These are phyloP conservation scores for Daldinia decipiens DNA, from an alignment of 495 filamentous ascomycete genomes.

Conservation along the genomic window DNA sequence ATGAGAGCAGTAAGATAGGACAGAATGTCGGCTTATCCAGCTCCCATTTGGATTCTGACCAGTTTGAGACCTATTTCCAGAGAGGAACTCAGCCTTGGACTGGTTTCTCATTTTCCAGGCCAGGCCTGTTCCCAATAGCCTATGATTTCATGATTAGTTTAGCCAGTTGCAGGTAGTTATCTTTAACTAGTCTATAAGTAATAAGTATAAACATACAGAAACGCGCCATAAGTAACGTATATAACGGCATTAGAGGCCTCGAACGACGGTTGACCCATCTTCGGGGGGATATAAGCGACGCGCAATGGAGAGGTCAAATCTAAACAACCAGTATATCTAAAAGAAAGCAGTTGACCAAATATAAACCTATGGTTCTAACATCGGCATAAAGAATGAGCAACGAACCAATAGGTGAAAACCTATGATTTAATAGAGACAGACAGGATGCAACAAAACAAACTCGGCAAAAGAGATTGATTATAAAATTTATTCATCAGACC, in stretches of 20 bases:
- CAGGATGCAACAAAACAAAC: not conserved
- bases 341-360: not conserved
- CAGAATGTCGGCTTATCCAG: constrained; percentile 13
- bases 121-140: constrained; percentile 69
- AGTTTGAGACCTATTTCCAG: constrained; percentile 78
- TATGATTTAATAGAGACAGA: not conserved
- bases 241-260: constrained; percentile 79
- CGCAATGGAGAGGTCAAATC: not conserved
- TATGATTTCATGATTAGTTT: constrained; percentile 45
- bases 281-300: not conserved
- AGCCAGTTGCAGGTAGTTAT: not conserved
- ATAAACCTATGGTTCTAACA: not conserved
- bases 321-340: not conserved
- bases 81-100: constrained; percentile 72
- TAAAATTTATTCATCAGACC: not conserved
- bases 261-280: constrained; percentile 74
- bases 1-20: constrained; percentile 11
- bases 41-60: constrained; percentile 62
- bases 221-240: constrained; percentile 75
- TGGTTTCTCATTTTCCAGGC: constrained; percentile 76
- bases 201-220: constrained; percentile 63
- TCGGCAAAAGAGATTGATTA: not conserved
- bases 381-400: not conserved
- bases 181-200: not conserved
- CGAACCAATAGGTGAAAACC: not conserved